These are phyloP conservation scores for Boletus pseudopeckii DNA, from an alignment of 768 basidiomycete genomes.

Conservation along the genomic window DNA sequence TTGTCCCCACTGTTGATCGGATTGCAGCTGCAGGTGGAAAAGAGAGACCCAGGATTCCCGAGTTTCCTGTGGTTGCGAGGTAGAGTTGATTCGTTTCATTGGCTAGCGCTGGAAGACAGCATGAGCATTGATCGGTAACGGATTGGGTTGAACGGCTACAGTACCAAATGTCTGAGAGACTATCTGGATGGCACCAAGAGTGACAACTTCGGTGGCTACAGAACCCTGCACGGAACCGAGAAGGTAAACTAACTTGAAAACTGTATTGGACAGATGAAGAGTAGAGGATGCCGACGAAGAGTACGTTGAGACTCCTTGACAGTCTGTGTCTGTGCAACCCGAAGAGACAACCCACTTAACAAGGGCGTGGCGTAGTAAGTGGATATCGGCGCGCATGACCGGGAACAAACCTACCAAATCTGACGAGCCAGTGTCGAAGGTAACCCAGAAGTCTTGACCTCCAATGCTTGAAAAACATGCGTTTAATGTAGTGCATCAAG, in stretches of 20 bases:
- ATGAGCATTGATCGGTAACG: neutral
- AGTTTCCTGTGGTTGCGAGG: constrained; percentile 45
- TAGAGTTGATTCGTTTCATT: constrained; percentile 41
- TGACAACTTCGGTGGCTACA: constrained; percentile 47
- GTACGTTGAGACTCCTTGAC: constrained; percentile 43
- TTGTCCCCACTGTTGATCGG: constrained; percentile 38
- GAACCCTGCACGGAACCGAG: constrained; percentile 50
- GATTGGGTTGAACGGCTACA: neutral
- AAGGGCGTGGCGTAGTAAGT: neutral
- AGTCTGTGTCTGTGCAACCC: constrained; percentile 44
- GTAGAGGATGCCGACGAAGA: constrained; percentile 30
- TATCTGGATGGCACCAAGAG: constrained; percentile 44
- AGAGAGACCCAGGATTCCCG: constrained; percentile 54
- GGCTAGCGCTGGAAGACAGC: constrained; percentile 38
- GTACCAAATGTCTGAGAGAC: constrained; percentile 48
- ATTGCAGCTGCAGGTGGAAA: constrained; percentile 51
- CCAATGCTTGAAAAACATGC: constrained; percentile 35
- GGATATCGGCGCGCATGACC: neutral
- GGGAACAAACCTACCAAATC: constrained; percentile 40
- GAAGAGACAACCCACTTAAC: constrained; percentile 51
- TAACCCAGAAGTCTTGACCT: constrained; percentile 41
- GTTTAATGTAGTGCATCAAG: neutral
- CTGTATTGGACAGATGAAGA: constrained; percentile 28
- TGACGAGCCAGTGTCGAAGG: constrained; percentile 57
- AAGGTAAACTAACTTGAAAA: constrained; percentile 51